Evolutionary conservation across 2,329 filamentous ascomycete species (phyloP).

Genomic region (Arthrinium puccinioides): DNA sequence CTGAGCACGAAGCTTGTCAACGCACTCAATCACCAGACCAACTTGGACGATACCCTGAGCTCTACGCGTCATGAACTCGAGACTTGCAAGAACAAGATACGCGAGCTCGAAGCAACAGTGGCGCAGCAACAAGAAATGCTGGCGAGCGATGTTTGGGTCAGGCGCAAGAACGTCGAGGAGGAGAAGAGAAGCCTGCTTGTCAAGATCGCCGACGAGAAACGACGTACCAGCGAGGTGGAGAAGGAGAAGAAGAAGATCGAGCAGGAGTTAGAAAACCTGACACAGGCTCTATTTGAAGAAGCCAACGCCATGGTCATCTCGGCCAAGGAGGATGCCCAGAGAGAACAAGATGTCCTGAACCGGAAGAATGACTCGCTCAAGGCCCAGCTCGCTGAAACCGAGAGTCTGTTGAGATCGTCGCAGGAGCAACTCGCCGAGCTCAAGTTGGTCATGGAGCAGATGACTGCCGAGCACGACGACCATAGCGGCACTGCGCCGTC

Average conservation of each 20-base stretch:
- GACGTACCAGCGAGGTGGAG: constrained; percentile 57
- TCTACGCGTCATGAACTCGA: constrained; percentile 80
- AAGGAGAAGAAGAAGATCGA: constrained; percentile 85
- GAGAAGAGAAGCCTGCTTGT: constrained; percentile 56
- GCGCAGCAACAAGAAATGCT: constrained; percentile 67
- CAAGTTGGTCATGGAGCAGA: constrained; percentile 85
- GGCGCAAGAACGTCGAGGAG: constrained; percentile 65
- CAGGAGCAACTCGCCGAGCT: constrained; percentile 90
- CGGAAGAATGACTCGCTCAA: constrained; percentile 84
- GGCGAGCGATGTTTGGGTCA: constrained; percentile 67
- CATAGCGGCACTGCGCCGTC: constrained; percentile 69
- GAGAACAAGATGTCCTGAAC: constrained; percentile 72
- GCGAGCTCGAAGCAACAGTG: constrained; percentile 57
- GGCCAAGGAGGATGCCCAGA: constrained; percentile 82
- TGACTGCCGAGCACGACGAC: constrained; percentile 69
- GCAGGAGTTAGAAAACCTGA: constrained; percentile 83
- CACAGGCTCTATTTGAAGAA: constrained; percentile 91
- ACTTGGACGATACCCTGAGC: constrained; percentile 80
- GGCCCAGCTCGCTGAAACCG: constrained; percentile 78
- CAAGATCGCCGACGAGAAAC: constrained; percentile 58
- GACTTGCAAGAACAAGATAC: constrained; percentile 57
- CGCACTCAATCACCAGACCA: constrained; percentile 93
- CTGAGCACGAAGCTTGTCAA: constrained; percentile 94
- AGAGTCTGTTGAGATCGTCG: constrained; percentile 77
- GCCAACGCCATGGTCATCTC: constrained; percentile 96